phyloP scores from a whole-genome alignment of 345 rosid species.

The Turnera subulata region DNA sequence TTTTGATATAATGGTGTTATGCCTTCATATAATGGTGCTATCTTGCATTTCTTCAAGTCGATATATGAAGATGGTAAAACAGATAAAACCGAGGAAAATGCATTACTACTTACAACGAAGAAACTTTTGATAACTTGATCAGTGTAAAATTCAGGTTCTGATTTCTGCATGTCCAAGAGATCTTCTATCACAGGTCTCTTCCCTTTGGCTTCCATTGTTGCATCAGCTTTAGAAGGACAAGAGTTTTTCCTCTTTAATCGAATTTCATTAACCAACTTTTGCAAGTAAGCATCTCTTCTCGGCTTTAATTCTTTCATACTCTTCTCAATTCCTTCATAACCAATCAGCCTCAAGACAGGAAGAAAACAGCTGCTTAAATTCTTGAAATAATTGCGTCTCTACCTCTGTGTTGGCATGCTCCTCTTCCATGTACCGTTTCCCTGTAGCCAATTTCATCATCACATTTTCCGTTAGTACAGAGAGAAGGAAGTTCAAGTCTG shows the following conservation, averaged over 20 bases:
- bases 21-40: too few relatives aligned
- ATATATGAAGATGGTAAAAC: too few relatives aligned
- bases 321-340: conserved; percentile 49
- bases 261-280: too few relatives aligned
- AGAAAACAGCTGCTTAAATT: conserved; percentile 44
- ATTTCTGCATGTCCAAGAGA: conserved; percentile 39
- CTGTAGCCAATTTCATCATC: conserved; percentile 27
- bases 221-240: neutral
- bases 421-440: conserved; percentile 22
- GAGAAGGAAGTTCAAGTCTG: conserved; percentile 28
- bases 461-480: conserved; percentile 23
- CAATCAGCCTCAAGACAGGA: conserved; percentile 42
- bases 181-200: conserved; percentile 29
- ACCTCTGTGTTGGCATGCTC: too few relatives aligned
- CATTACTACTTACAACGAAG: too few relatives aligned
- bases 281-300: too few relatives aligned
- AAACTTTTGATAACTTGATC: conserved; percentile 46
- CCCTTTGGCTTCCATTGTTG: too few relatives aligned
- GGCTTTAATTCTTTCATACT: conserved; percentile 33
- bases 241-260: conserved; percentile 24
- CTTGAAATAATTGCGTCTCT: conserved; percentile 27
- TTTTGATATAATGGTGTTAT: too few relatives aligned
- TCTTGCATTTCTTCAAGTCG: too few relatives aligned
- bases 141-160: conserved; percentile 48
- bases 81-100: too few relatives aligned